These are phyloP conservation scores for Agrocybe praecox DNA, from an alignment of 768 basidiomycete genomes.

Conservation along the genomic window DNA sequence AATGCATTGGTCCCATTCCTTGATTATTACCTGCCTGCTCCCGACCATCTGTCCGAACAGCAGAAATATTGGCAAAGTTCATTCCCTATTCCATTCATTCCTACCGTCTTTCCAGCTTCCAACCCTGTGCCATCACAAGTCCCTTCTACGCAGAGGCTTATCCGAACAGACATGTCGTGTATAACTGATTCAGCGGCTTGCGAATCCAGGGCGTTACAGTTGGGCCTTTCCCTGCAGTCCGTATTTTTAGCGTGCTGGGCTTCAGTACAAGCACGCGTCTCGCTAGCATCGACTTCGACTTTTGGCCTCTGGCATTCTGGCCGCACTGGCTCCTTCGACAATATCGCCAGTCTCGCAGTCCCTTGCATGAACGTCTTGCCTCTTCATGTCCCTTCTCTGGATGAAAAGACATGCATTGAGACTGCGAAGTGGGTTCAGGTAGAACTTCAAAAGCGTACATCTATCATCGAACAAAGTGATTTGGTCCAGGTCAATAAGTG, in stretches of 20 bases:
- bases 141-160: conserved; percentile 3
- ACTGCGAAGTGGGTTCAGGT: conserved; percentile 33
- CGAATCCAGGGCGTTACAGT: conserved; percentile 43
- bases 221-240: conserved; percentile 37
- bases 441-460: conserved; percentile 37
- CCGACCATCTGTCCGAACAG: conserved; percentile 21
- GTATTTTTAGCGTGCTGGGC: conserved; percentile 48
- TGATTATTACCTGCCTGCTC: conserved; percentile 19
- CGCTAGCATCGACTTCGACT: conserved; percentile 27
- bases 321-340: conserved; percentile 34
- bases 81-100: conserved; percentile 28
- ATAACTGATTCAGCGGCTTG: conserved; percentile 23
- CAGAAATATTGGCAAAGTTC: conserved; percentile 37
- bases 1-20: conserved; percentile 31
- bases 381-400: conserved; percentile 27
- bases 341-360: conserved; percentile 38
- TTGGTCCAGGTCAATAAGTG: conserved; percentile 36
- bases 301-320: conserved; percentile 53
- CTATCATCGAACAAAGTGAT: conserved; percentile 43
- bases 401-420: conserved; percentile 19
- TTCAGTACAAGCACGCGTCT: conserved; percentile 33
- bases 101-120: conserved; percentile 15
- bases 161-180: conserved; percentile 11
- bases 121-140: neutral
- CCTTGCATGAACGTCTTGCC: conserved; percentile 51